Evolutionary conservation across 345 rosid genomes (phyloP).

Genomic region (Combretum micranthum): DNA sequence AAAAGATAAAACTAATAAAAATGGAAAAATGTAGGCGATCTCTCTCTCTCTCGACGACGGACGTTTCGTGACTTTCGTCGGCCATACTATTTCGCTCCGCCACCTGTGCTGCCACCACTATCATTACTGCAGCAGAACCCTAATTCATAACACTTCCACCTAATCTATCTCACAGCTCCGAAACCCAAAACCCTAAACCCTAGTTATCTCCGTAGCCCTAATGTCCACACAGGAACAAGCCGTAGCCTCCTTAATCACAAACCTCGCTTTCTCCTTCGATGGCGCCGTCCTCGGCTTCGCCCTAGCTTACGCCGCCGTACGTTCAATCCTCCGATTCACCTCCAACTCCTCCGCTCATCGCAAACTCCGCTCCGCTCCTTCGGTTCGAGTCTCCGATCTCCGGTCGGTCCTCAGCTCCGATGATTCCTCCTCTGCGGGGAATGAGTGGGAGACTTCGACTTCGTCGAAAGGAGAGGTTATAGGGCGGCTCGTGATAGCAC

Average conservation of each 20-base stretch:
- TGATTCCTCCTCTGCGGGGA: constrained; percentile 1
- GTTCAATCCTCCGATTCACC: constrained; percentile 38
- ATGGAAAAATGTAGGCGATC: too few relatives aligned
- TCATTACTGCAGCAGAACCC: not conserved
- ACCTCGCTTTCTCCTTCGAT: constrained; percentile 72
- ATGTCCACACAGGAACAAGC: constrained; percentile 83
- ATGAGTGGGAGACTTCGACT: not conserved
- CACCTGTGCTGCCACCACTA: not conserved
- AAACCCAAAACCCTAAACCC: too few relatives aligned
- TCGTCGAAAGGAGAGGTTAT: constrained; percentile 15
- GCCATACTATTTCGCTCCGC: too few relatives aligned
- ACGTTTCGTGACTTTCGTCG: too few relatives aligned
- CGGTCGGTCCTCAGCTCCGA: constrained; percentile 38
- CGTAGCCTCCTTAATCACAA: constrained; percentile 37
- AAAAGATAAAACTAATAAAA: too few relatives aligned
- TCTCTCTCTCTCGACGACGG: too few relatives aligned
- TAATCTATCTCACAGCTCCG: not conserved
- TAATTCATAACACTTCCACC: not conserved
- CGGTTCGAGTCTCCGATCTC: constrained; percentile 52
- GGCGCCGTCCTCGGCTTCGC: constrained; percentile 78
- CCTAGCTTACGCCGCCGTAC: constrained; percentile 59
- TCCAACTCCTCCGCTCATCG: constrained; percentile 49
- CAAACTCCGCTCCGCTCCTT: constrained; percentile 45
- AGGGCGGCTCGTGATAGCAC: constrained; percentile 44
- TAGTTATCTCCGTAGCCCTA: not conserved